phyloP scores from a whole-genome alignment of 139 green algal species.

The Chlamydomonas incerta region DNA sequence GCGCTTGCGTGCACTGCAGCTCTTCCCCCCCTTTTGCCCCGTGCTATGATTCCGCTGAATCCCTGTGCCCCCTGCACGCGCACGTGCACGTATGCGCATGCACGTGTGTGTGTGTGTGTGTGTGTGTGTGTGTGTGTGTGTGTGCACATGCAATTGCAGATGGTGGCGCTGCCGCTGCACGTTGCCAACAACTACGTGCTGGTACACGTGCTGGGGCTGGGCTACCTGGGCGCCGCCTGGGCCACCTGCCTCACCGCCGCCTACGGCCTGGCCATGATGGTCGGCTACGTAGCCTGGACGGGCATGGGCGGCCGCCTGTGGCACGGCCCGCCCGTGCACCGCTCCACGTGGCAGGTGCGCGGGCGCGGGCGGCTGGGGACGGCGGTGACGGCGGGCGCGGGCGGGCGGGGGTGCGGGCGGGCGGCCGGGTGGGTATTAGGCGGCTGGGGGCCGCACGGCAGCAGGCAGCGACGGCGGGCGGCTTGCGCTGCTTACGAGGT shows the following conservation, averaged over 20 bases:
- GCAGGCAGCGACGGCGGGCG: no score
- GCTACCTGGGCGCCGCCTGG: conserved; percentile 33
- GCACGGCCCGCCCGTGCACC: background rate
- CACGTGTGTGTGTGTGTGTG: no score
- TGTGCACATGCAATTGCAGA: background rate
- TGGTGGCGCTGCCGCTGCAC: conserved; percentile 54
- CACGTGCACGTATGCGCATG: no score
- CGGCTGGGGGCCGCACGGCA: no score
- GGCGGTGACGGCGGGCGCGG: background rate
- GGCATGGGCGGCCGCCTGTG: background rate
- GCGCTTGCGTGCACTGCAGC: no score
- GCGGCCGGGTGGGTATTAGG: no score
- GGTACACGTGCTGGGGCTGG: conserved; percentile 31
- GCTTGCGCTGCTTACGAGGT: no score
- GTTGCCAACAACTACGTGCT: conserved; percentile 55
- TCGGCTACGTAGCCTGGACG: background rate
- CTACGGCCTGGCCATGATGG: conserved; percentile 1
- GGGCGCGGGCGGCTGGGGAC: no score
- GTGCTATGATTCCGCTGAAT: no score
- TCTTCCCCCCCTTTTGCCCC: no score
- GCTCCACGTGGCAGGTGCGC: conserved; percentile 8
- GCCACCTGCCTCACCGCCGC: background rate
- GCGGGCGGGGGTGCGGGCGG: no score
- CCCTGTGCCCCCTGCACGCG: no score
- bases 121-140: background rate